Evolutionary conservation across 345 rosid genomes (phyloP), one percentile per base, ranked within the genome.

Genomic region (Hibiscus mutabilis): DNA sequence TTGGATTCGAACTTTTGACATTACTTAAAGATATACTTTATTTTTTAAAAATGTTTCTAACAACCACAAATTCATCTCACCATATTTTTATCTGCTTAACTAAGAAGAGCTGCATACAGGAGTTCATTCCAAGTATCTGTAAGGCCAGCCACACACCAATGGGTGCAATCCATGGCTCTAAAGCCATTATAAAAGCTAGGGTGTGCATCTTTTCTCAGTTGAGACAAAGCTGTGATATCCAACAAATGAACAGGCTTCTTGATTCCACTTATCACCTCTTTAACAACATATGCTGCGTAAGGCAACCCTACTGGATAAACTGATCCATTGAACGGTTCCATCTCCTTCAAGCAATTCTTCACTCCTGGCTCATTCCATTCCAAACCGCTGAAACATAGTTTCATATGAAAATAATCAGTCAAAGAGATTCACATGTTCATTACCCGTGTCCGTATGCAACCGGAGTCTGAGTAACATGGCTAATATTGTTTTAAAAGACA

Each of bases 71-170:
- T 49, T 46, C 42, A 16, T 52, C 44, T 27, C 21, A 37, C 3
- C 14, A 6, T 55, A 5, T 7, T 33, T 33, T 4, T 68, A n/a
- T 22, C 15, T 10, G 4, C 27, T 56, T 42, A 73, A 75, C 33
- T 75, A 3, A 72, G 55, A 60, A 89, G 81, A 71, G 75, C 81
- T 44, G 73, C 66, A 49, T 78, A 84, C 27, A 89, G 80, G 69
- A 89, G 89, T 52, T 80, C 69, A 56, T 87, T 89, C 95, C 95
- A 87, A n/a, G 84, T 82, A 29, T 87, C 95, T 0, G 90, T 85
- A 13, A 89, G 76, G 6, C 95, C 91, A 12, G 90, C 82, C 21
- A 89, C 29, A 53, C 95, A 89, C 95, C 95, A 89, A 27, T 89
- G 95, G 25, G 91, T 87, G 79, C 95, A 89, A 60, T 89, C 91